These are phyloP conservation scores for Colletotrichum lini DNA, from an alignment of 2,329 filamentous ascomycete genomes.

Conservation along the genomic window DNA sequence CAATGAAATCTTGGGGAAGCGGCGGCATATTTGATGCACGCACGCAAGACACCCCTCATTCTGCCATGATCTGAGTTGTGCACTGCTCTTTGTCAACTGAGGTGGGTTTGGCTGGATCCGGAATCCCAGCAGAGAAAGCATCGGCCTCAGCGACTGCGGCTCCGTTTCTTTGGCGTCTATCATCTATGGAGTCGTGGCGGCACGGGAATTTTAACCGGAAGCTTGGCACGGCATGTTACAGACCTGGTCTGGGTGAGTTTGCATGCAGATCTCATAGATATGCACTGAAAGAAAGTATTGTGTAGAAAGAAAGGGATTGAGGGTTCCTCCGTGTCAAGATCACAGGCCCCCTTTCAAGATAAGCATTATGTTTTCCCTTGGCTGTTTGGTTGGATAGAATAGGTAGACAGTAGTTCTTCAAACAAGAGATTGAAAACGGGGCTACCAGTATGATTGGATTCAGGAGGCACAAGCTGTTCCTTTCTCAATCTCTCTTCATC, in stretches of 20 bases:
- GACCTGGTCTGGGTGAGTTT: not conserved
- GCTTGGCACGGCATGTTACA: not conserved
- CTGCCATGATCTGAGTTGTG: not conserved
- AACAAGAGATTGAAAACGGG: too few species aligned
- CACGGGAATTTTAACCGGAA: not conserved
- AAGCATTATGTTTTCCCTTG: not conserved
- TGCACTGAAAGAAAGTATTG: too few species aligned
- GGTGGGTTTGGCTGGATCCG: too few species aligned
- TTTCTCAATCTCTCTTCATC: too few species aligned
- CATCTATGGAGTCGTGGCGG: not conserved
- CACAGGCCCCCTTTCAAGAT: not conserved
- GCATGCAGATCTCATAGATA: too few species aligned
- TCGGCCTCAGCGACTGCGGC: not conserved
- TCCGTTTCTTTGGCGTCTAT: not conserved
- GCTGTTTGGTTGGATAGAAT: not conserved
- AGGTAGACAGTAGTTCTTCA: not conserved
- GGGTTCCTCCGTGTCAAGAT: too few species aligned
- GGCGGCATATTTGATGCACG: not conserved
- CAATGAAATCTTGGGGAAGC: constrained; percentile 5
- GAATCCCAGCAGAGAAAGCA: not conserved
- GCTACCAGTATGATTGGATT: not conserved
- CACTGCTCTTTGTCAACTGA: not conserved
- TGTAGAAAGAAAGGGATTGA: too few species aligned
- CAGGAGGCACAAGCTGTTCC: not conserved
- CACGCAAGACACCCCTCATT: not conserved